Evolutionary conservation across 306 rosid genomes (phyloP).

Genomic region (Luffa aegyptiaca): DNA sequence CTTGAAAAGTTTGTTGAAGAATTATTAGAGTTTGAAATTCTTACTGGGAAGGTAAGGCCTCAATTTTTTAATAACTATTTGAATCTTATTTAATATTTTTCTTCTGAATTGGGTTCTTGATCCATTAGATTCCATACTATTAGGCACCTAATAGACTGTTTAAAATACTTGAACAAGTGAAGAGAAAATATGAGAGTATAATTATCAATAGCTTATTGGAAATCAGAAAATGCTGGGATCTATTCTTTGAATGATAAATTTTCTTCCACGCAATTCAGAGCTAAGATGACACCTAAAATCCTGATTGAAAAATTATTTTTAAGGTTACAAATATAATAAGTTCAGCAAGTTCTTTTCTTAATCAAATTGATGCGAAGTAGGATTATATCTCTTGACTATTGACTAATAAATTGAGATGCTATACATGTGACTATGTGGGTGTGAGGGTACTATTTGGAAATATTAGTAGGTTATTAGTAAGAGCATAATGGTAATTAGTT

Average conservation of each 20-base stretch:
- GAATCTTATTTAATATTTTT: constrained; percentile 1
- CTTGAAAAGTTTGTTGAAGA: constrained; percentile 86
- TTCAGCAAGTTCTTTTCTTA: background rate
- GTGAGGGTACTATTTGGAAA: too few species aligned
- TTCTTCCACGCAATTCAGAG: background rate
- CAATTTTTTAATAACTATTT: background rate
- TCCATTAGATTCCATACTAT: constrained; percentile 3
- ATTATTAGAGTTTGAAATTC: constrained; percentile 75
- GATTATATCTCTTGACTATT: background rate
- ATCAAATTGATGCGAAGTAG: background rate
- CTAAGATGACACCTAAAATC: background rate
- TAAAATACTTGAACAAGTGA: background rate
- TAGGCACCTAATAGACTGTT: background rate
- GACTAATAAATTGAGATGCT: background rate
- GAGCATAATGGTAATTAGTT: too few species aligned
- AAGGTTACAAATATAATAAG: background rate
- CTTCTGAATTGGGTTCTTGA: background rate
- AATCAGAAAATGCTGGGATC: background rate
- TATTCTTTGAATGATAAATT: background rate
- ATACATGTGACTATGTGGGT: background rate
- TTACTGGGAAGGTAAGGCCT: constrained; percentile 67
- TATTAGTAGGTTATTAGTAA: too few species aligned
- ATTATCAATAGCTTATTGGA: background rate
- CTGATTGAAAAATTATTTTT: background rate
- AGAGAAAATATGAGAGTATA: background rate